phyloP scores from a whole-genome alignment of 345 rosid genomes.

The Psidium friedrichsthalianum region DNA sequence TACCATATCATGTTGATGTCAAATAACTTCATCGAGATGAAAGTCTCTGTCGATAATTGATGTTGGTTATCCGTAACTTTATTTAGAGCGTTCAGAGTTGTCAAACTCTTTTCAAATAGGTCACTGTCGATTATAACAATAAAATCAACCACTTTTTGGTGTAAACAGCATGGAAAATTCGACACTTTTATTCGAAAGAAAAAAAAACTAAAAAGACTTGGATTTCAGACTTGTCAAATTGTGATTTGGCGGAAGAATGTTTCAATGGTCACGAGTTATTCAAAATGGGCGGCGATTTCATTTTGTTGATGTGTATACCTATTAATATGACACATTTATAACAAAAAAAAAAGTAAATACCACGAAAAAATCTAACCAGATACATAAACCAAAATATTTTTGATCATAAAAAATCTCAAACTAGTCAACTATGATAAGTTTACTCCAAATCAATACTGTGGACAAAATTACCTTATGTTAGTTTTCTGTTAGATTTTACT shows the following conservation, averaged over 20 bases:
- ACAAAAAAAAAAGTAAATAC: too few species aligned
- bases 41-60: too few species aligned
- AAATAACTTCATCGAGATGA: background rate
- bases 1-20: accelerated
- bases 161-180: background rate
- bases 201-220: background rate
- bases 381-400: too few species aligned
- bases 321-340: background rate
- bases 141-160: accelerated
- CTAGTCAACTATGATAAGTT: too few species aligned
- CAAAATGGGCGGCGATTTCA: background rate
- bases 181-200: background rate
- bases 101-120: accelerated
- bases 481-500: too few species aligned
- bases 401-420: too few species aligned
- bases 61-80: too few species aligned
- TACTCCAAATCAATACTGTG: too few species aligned
- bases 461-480: too few species aligned
- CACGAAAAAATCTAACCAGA: too few species aligned
- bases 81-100: accelerated
- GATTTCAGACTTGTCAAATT: accelerated
- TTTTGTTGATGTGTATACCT: background rate
- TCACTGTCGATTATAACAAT: background rate
- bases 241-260: background rate
- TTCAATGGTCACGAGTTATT: background rate